Percentiles rank a stretch among this genome's conserved stretches.
Conservation (phyloP, 352 stramenopile genomes). For the Pythium grandisporangium region DNA sequence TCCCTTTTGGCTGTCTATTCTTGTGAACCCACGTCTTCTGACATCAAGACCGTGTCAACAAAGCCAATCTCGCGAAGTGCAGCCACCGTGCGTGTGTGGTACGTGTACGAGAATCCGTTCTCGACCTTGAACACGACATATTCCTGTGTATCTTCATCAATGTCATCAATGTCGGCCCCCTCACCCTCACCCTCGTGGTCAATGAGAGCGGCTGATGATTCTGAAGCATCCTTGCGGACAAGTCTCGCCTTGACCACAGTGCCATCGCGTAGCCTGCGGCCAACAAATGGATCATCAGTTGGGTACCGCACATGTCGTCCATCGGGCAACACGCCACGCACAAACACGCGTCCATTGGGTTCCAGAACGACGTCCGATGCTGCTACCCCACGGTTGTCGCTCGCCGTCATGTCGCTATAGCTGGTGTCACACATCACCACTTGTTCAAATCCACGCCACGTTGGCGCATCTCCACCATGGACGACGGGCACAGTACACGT, state of each 20-base stretch:
- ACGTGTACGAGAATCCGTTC: constrained; percentile 55
- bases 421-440: constrained; percentile 91
- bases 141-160: constrained; percentile 16
- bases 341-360: constrained; percentile 25
- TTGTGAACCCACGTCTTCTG: constrained; percentile 2
- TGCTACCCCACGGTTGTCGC: constrained; percentile 74
- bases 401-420: constrained; percentile 70
- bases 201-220: no score
- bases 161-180: no score
- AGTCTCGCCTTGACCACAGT: constrained; percentile 61
- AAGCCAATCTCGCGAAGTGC: constrained; percentile 21
- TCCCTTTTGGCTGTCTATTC: constrained; percentile 7
- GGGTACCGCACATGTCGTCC: constrained; percentile 30
- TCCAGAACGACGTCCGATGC: constrained; percentile 73
- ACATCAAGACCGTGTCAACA: no score
- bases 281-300: constrained; percentile 27
- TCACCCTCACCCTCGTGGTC: no score
- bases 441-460: constrained; percentile 67
- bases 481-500: no score
- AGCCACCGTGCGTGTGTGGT: constrained; percentile 22
- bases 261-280: constrained; percentile 33
- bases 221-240: neutral
- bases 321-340: constrained; percentile 52
- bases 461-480: no score
- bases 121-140: constrained; percentile 58